A percentile compares a stretch with the other conserved stretches of the same genome.
Conservation (phyloP, 192 early-diverging fungal species). For the Backusella macrospora region DNA sequence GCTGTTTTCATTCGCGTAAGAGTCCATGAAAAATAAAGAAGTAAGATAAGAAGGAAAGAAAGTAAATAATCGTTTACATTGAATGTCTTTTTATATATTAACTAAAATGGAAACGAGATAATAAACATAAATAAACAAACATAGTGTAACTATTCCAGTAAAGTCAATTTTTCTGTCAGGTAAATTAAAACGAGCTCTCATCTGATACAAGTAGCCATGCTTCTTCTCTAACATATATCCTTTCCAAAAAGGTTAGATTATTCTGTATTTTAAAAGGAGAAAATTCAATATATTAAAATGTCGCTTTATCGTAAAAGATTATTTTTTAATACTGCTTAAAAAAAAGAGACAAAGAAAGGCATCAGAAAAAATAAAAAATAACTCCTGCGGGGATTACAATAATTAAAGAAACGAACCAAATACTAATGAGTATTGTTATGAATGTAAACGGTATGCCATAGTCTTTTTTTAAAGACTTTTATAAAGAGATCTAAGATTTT, state of each 20-base stretch:
- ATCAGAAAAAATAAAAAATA: neutral
- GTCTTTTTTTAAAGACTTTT: neutral
- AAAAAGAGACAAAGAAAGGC: neutral
- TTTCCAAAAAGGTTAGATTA: conserved; percentile 1
- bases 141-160: neutral
- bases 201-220: neutral
- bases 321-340: neutral
- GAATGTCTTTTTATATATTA: neutral
- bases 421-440: neutral
- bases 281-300: neutral
- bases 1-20: neutral
- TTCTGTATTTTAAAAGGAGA: neutral
- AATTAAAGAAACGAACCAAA: neutral
- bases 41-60: neutral
- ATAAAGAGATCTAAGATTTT: neutral
- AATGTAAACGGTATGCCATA: conserved; percentile 2
- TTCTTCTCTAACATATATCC: neutral
- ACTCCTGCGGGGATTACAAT: neutral
- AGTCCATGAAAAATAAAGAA: neutral
- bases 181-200: neutral
- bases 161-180: neutral
- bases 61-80: neutral
- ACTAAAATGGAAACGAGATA: neutral
- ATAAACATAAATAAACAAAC: conserved; percentile 9
- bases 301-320: neutral